Evolutionary conservation across 495 filamentous ascomycete species (phyloP), one percentile per base, ranked within the genome.

Genomic region (Neurospora sublineolata): DNA sequence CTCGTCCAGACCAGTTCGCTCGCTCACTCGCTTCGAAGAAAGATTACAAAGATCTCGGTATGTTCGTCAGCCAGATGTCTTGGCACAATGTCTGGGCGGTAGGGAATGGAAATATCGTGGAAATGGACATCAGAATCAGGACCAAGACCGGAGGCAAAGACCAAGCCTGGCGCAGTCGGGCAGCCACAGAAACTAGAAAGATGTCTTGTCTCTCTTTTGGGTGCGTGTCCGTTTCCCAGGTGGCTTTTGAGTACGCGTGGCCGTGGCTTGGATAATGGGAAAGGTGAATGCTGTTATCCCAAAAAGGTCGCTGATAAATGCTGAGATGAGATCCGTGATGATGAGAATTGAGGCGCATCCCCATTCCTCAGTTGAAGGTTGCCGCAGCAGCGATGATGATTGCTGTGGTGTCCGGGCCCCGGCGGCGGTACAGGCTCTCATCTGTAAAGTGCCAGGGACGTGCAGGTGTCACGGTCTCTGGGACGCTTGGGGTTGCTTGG

Each of bases 381-480:
- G 20, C 46, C 46, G 46, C 23, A 58, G 23, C 23, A 58, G 20
- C 20, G 11, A 58, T 27, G 39, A 41, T 41, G 4, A 27, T 23
- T 58, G 46, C 46, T 58, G 46, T 30, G 38, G 16, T 69, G 60
- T 60, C 16, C 41, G 36, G 64, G n/a, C 60, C 68, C n/a, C 69
- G 44, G 37, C 60, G 46, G 46, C 23, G 46, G 37, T 69, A 41
- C 70, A 69, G 70, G 68, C 71, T 69, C 69, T 73, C 71, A 69
- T n/a, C n/a, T n/a, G n/a, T 69, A 75, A 69, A 46, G 42, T 52
- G 44, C 44, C 44, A 12, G 44, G 44, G 44, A 52, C 44, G 44
- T 46, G 33, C 33, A 33, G 33, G 30, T 33, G 42, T 46, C 40
- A 42, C 40, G 8, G 40, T 46, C 42, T 3, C 4, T 3, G 40